phyloP scores from a whole-genome alignment of 768 basidiomycete species.

The Pulveroboletus sp. region DNA sequence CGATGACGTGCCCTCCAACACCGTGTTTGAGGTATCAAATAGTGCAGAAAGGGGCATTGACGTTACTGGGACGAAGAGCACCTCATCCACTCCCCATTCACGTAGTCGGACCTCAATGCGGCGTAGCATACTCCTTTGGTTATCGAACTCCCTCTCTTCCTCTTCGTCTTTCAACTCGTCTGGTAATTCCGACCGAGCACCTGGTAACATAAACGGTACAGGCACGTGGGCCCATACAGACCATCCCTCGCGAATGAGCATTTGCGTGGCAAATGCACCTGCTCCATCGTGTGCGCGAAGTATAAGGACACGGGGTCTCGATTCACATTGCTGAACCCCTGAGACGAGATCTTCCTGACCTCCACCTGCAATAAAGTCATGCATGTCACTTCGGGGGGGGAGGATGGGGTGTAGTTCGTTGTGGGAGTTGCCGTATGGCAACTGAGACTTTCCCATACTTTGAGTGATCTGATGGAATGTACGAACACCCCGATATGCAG shows the following conservation, averaged over 20 bases:
- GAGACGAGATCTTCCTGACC: conserved; percentile 15
- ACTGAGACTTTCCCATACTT: conserved; percentile 18
- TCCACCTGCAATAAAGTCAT: conserved; percentile 24
- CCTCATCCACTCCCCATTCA: conserved; percentile 71
- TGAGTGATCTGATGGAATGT: conserved; percentile 45
- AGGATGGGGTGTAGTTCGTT: conserved; percentile 26
- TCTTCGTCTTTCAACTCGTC: conserved; percentile 31
- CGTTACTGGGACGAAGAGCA: conserved; percentile 51
- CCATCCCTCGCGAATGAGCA: conserved; percentile 67
- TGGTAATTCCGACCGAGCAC: conserved; percentile 32
- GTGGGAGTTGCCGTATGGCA: conserved; percentile 24
- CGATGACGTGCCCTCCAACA: conserved; percentile 16
- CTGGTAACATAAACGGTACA: conserved; percentile 31
- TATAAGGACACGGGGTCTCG: conserved; percentile 49
- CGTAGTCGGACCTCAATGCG: conserved; percentile 51
- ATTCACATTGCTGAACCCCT: conserved; percentile 9
- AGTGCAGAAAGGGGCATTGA: conserved; percentile 19
- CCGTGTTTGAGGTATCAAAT: conserved; percentile 19
- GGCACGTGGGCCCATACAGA: conserved; percentile 69
- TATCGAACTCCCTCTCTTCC: conserved; percentile 34
- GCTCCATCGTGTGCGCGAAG: conserved; percentile 69
- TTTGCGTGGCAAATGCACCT: conserved; percentile 74
- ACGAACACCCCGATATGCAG: conserved; percentile 79
- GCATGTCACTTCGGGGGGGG: conserved; percentile 21
- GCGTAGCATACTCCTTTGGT: conserved; percentile 39